These are phyloP conservation scores for Cornus florida DNA, from an alignment of 148 eudicot species.

Conservation along the genomic window DNA sequence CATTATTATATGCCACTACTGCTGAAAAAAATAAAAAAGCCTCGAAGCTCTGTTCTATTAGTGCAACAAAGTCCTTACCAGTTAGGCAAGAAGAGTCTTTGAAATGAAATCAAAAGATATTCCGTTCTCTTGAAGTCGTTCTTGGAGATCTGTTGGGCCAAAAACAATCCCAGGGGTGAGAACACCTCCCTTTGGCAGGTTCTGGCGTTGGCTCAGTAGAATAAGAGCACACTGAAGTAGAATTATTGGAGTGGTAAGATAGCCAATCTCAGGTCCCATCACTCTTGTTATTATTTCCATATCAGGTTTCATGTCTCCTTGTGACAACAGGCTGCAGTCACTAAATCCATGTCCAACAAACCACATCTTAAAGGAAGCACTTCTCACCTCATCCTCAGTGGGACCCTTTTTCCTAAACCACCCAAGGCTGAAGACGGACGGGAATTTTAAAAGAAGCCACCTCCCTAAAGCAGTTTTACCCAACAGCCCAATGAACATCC, in stretches of 20 bases:
- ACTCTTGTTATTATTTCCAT: constrained; percentile 77
- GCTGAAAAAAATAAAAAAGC: neutral
- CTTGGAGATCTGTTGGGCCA: constrained; percentile 82
- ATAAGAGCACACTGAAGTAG: constrained; percentile 76
- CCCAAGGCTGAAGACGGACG: constrained; percentile 80
- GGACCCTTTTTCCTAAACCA: constrained; percentile 75
- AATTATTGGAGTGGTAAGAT: constrained; percentile 68
- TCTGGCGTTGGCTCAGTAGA: constrained; percentile 47
- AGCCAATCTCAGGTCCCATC: constrained; percentile 88
- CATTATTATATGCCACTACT: constrained; percentile 6
- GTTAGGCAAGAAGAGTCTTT: constrained; percentile 37
- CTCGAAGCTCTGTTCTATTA: constrained; percentile 2
- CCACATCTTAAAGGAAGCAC: constrained; percentile 94
- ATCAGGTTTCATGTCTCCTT: constrained; percentile 49
- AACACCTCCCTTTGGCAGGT: constrained; percentile 86
- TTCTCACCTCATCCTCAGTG: constrained; percentile 73
- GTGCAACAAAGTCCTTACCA: constrained; percentile 12
- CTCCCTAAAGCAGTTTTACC: constrained; percentile 60
- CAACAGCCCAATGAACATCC: constrained; percentile 59
- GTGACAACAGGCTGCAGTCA: constrained; percentile 26
- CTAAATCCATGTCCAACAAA: constrained; percentile 75
- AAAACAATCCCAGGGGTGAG: constrained; percentile 78
- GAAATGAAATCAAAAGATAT: constrained; percentile 81
- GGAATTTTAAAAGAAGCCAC: constrained; percentile 72
- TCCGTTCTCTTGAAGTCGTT: constrained; percentile 74